Evolutionary conservation across 306 rosid species (phyloP).

Genomic region (Pyrus betulifolia): DNA sequence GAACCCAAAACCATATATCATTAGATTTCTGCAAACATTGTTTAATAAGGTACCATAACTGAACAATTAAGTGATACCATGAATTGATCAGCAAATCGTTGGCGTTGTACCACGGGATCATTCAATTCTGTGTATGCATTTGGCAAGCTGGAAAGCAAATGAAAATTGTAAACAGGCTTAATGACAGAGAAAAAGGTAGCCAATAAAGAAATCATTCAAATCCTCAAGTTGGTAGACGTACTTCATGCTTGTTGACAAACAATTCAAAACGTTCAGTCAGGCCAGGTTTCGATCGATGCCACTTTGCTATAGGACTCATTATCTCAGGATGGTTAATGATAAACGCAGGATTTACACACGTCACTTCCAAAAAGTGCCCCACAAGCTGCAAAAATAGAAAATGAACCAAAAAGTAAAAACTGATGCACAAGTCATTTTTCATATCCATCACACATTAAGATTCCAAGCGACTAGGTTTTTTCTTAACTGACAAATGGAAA

Average conservation of each 20-base stretch:
- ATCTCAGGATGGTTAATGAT: constrained; percentile 87
- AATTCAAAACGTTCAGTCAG: constrained; percentile 86
- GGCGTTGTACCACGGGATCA: constrained; percentile 88
- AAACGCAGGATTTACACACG: constrained; percentile 70
- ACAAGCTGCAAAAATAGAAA: constrained; percentile 57
- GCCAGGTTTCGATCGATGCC: constrained; percentile 80
- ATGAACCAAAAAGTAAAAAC: neutral
- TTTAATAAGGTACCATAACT: neutral
- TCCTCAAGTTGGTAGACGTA: constrained; percentile 16
- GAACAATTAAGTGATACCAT: constrained; percentile 42
- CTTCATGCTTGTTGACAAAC: constrained; percentile 78
- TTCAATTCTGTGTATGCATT: constrained; percentile 95
- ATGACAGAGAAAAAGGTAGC: neutral
- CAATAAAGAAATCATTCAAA: neutral
- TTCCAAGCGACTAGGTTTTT: neutral
- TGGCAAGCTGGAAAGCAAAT: constrained; percentile 52
- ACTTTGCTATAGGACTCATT: constrained; percentile 95
- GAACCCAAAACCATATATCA: constrained; percentile 12
- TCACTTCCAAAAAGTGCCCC: constrained; percentile 89
- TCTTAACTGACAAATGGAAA: no score
- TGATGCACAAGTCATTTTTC: neutral
- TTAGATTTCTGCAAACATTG: neutral
- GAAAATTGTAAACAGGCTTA: constrained; percentile 1
- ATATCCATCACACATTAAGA: no score
- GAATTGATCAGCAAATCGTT: constrained; percentile 83